Evolutionary conservation across 331 rosid species (phyloP), one percentile per base, ranked within the genome.

Genomic region (Acacia pycnantha): DNA sequence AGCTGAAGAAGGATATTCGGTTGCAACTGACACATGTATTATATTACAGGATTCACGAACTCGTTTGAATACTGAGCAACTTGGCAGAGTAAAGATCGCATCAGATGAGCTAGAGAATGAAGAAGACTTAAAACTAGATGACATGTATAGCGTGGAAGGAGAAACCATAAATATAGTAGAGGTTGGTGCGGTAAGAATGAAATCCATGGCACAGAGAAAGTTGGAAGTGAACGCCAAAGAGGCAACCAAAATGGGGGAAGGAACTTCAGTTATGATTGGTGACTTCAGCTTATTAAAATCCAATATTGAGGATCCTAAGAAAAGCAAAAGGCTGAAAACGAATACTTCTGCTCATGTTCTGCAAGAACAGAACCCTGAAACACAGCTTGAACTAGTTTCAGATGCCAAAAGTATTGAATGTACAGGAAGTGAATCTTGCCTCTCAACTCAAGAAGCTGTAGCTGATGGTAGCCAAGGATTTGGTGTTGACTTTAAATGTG

Each of bases 361-460:
- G 62, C 86, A 7, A 24, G 70, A 64, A 41, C 80, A 75, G 73
- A 64, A 48, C 48, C 79, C 50, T 27, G 78, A 78, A 56, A 41
- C 37, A 3, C 70, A 47, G 5, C 13, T 37, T 73, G 81, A 79
- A 54, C 76, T 72, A 65, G 66, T 53, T 37, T 46, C 50, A 26
- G 82, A 78, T 37, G 82, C 29, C 40, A 83, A 75, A 53, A 76
- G 75, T 82, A 19, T 41, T 73, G 86, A 83, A 80, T 79, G 46
- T 54, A 53, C 70, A 27, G 81, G 77, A 35, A 81, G 79, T 22
- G 87, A 77, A 69, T 40, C 59, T 75, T 59, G 62, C 40, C 77
- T 18, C 37, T 74, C 54, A 67, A 50, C 69, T 70, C 77, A 66
- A 71, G 66, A 31, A 16, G 79, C 24, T 37, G 83, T 76, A 74